phyloP scores from a whole-genome alignment of 2,329 filamentous ascomycete species.

The Triangularia setosa region DNA sequence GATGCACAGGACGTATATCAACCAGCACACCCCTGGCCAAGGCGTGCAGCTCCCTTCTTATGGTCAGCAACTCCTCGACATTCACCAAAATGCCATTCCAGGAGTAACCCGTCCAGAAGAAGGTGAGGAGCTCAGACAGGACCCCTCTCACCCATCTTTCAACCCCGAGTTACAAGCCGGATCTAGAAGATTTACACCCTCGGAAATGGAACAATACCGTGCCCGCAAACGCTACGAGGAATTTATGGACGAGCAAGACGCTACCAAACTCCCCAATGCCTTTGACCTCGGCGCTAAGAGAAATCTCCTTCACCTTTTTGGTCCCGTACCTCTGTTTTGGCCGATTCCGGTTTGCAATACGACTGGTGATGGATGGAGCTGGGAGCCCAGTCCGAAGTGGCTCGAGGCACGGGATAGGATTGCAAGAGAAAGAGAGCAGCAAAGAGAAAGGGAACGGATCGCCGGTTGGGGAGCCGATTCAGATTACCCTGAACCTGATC shows the following conservation, averaged over 20 bases:
- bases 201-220: slow-evolving; percentile 52
- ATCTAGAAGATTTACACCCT: slow-evolving; percentile 49
- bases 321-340: slow-evolving; percentile 70
- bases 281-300: slow-evolving; percentile 83
- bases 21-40: slow-evolving; percentile 49
- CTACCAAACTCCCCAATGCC: slow-evolving; percentile 81
- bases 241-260: slow-evolving; percentile 89
- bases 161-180: slow-evolving; percentile 28
- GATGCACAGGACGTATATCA: slow-evolving; percentile 60
- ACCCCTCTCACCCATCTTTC: slow-evolving; percentile 7
- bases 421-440: slow-evolving; percentile 52
- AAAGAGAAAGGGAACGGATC: slow-evolving; percentile 59
- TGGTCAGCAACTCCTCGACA: slow-evolving; percentile 72
- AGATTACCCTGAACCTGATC: slow-evolving; percentile 25
- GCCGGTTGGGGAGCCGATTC: slow-evolving; percentile 61
- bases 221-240: slow-evolving; percentile 55
- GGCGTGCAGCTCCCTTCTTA: slow-evolving; percentile 53
- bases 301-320: slow-evolving; percentile 81
- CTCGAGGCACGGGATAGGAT: slow-evolving; percentile 64
- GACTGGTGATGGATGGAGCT: slow-evolving; percentile 87
- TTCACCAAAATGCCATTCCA: slow-evolving; percentile 76
- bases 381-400: slow-evolving; percentile 84
- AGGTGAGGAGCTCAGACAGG: slow-evolving; percentile 57
- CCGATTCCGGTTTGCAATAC: slow-evolving; percentile 77
- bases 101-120: slow-evolving; percentile 78